phyloP scores from a whole-genome alignment of 2,329 filamentous ascomycete genomes.

The Aspergillus thermomutatus region DNA sequence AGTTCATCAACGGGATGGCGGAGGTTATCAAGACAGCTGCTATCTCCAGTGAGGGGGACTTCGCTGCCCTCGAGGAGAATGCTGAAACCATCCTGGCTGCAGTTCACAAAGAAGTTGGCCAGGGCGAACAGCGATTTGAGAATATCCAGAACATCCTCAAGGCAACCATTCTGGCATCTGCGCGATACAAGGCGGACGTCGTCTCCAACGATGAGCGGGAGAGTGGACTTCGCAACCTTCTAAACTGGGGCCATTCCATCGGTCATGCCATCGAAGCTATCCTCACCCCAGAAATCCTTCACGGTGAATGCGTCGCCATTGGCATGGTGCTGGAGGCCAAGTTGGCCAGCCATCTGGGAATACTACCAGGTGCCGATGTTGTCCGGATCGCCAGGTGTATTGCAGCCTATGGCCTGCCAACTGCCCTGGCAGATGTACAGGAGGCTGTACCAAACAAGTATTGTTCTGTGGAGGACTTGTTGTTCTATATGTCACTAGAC shows the following conservation, averaged over 20 bases:
- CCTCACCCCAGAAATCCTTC: conserved; percentile 88
- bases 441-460: conserved; percentile 79
- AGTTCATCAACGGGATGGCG: conserved; percentile 98
- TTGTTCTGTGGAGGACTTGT: conserved; percentile 79
- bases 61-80: conserved; percentile 76
- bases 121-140: conserved; percentile 60
- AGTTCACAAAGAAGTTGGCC: conserved; percentile 59
- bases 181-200: conserved; percentile 92
- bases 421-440: conserved; percentile 76
- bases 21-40: conserved; percentile 97
- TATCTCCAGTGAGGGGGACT: conserved; percentile 89
- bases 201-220: conserved; percentile 94
- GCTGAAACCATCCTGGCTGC: conserved; percentile 72
- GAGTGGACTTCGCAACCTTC: conserved; percentile 84
- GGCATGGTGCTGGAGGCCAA: conserved; percentile 99
- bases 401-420: conserved; percentile 84
- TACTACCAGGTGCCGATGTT: conserved; percentile 81
- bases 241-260: conserved; percentile 98
- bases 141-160: conserved; percentile 69
- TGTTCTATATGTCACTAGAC: conserved; percentile 94
- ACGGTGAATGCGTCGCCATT: conserved; percentile 93
- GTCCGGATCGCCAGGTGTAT: conserved; percentile 89
- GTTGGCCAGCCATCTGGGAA: conserved; percentile 80
- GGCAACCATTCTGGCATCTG: conserved; percentile 81
- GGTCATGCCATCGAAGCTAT: conserved; percentile 96